These are phyloP conservation scores for Penicillium verrucosum DNA, from an alignment of 2,329 filamentous ascomycete species.

Conservation along the genomic window DNA sequence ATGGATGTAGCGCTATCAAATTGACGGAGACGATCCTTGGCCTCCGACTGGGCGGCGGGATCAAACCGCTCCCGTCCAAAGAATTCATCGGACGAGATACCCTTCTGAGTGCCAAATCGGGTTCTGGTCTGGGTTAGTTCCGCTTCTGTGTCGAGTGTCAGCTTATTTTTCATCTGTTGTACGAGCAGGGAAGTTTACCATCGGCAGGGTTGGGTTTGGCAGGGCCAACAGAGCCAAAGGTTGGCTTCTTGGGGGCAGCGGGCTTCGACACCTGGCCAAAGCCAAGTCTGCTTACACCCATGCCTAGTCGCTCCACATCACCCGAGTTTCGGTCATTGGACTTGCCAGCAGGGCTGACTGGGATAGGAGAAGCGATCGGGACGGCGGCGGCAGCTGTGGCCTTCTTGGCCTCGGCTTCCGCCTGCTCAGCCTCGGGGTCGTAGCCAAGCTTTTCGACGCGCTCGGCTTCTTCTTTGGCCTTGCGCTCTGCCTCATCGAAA, in stretches of 20 bases:
- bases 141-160: slow-evolving; percentile 53
- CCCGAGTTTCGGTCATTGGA: slow-evolving; percentile 58
- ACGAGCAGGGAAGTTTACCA: slow-evolving; percentile 49
- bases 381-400: slow-evolving; percentile 44
- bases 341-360: slow-evolving; percentile 62
- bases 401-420: slow-evolving; percentile 36
- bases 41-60: slow-evolving; percentile 73
- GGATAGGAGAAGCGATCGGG: slow-evolving; percentile 70
- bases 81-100: slow-evolving; percentile 97
- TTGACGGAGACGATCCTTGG: slow-evolving; percentile 79
- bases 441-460: slow-evolving; percentile 94
- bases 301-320: slow-evolving; percentile 84
- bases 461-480: slow-evolving; percentile 95
- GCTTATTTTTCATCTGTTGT: neutral
- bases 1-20: slow-evolving; percentile 92
- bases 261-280: slow-evolving; percentile 73
- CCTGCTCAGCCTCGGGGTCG: slow-evolving; percentile 81
- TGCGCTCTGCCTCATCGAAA: slow-evolving; percentile 95
- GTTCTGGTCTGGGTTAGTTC: slow-evolving; percentile 76
- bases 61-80: slow-evolving; percentile 90
- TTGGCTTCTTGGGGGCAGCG: slow-evolving; percentile 69
- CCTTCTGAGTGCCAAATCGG: slow-evolving; percentile 91
- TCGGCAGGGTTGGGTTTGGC: slow-evolving; percentile 63
- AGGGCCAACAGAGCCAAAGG: slow-evolving; percentile 81
- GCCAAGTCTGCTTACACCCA: slow-evolving; percentile 79